Evolutionary conservation across 1,284 basidiomycete genomes (phyloP).

Genomic region (Rhizoctonia solani): DNA sequence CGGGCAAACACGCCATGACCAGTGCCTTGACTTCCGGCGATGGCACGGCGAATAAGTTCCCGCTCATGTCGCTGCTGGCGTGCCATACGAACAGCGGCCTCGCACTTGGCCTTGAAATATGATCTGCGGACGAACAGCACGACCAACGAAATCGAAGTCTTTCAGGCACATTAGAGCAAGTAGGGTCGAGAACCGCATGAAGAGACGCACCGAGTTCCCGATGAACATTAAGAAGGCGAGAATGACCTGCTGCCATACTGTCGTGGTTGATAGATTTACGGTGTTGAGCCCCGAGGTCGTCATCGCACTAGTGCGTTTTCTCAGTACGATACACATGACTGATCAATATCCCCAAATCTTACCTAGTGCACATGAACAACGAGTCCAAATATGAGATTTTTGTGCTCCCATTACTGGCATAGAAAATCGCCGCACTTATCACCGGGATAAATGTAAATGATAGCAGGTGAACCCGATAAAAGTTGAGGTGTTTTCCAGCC

Average conservation of each 20-base stretch:
- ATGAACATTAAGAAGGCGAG: slow-evolving; percentile 30
- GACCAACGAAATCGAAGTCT: slow-evolving; percentile 22
- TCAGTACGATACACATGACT: not conserved
- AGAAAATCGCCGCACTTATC: slow-evolving; percentile 30
- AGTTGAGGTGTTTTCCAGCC: slow-evolving; percentile 26
- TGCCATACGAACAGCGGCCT: slow-evolving; percentile 18
- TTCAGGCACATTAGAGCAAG: not conserved
- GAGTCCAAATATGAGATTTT: slow-evolving; percentile 25
- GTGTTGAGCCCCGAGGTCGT: slow-evolving; percentile 26
- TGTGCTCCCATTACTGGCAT: slow-evolving; percentile 31
- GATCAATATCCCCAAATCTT: not conserved
- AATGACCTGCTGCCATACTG: slow-evolving; percentile 28
- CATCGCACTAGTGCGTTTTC: slow-evolving; percentile 20
- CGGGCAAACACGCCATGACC: not conserved
- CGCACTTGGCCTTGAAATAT: slow-evolving; percentile 25
- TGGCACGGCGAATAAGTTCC: not conserved
- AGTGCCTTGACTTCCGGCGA: not conserved
- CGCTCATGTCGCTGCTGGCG: slow-evolving; percentile 24
- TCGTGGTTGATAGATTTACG: slow-evolving; percentile 15
- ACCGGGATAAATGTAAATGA: slow-evolving; percentile 21
- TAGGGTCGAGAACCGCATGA: not conserved
- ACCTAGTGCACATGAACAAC: slow-evolving; percentile 32
- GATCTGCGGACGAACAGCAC: slow-evolving; percentile 19
- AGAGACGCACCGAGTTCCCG: slow-evolving; percentile 23
- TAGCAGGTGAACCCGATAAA: slow-evolving; percentile 28